Evolutionary conservation across 768 basidiomycete genomes (phyloP).

Genomic region (Russula virescens): DNA sequence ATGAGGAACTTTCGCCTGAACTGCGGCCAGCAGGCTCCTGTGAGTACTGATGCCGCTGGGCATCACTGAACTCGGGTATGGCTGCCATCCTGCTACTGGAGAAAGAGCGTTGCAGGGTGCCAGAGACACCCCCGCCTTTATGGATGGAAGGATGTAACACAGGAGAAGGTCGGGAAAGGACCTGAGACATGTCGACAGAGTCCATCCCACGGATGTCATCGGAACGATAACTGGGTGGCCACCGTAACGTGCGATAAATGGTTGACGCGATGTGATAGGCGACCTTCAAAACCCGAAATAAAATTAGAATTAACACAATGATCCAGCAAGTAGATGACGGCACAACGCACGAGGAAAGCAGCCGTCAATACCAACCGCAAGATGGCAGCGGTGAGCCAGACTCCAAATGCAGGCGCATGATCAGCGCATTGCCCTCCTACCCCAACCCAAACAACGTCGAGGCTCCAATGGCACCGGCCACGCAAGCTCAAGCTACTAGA

Average conservation of each 20-base stretch:
- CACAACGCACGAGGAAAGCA: slow-evolving; percentile 52
- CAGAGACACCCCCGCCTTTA: neutral
- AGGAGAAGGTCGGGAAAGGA: slow-evolving; percentile 6
- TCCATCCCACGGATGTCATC: slow-evolving; percentile 6
- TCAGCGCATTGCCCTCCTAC: slow-evolving; percentile 29
- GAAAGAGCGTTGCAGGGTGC: slow-evolving; percentile 8
- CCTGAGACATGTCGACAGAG: neutral
- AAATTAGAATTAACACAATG: neutral
- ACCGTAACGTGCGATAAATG: neutral
- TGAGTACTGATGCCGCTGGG: neutral
- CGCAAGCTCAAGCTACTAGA: slow-evolving; percentile 36
- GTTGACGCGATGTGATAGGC: slow-evolving; percentile 1
- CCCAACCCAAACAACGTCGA: slow-evolving; percentile 63
- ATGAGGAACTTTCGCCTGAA: slow-evolving; percentile 7
- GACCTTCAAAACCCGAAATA: slow-evolving; percentile 2
- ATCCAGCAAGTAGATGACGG: slow-evolving; percentile 28
- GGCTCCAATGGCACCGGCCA: slow-evolving; percentile 53
- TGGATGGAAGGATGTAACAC: slow-evolving; percentile 1
- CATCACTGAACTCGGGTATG: slow-evolving; percentile 18
- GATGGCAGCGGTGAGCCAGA: slow-evolving; percentile 51
- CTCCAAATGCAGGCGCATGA: slow-evolving; percentile 38
- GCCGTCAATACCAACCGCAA: slow-evolving; percentile 51
- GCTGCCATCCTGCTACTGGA: slow-evolving; percentile 10
- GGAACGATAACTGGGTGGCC: neutral
- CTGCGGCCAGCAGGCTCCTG: slow-evolving; percentile 1